Percentiles rank a stretch among this genome's conserved stretches.
These are phyloP conservation scores for Coemansia sp. DNA, from an alignment of 192 early-diverging fungal genomes.

Conservation along the genomic window DNA sequence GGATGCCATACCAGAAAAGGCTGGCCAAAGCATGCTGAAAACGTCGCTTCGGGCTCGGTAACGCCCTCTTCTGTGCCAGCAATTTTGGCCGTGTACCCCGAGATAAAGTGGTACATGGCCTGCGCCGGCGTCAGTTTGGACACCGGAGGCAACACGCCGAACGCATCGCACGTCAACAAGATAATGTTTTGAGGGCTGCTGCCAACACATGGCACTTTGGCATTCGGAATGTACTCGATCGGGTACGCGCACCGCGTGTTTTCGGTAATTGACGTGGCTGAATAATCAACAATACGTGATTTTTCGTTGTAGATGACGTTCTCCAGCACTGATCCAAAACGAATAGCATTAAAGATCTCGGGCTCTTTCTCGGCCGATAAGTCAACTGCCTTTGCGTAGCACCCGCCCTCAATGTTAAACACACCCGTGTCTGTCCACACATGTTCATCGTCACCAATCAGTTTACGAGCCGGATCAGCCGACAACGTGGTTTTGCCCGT, in stretches of 20 bases:
- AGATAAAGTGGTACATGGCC: constrained; percentile 97
- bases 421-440: constrained; percentile 96
- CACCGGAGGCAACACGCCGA: constrained; percentile 92
- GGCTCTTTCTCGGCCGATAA: constrained; percentile 96
- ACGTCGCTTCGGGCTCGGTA: constrained; percentile 87
- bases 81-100: constrained; percentile 97
- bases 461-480: constrained; percentile 85
- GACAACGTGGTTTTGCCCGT: constrained; percentile 98
- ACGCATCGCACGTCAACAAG: constrained; percentile 94
- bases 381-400: constrained; percentile 97
- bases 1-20: constrained; percentile 97
- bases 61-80: constrained; percentile 96
- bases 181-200: constrained; percentile 94
- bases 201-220: constrained; percentile 89
- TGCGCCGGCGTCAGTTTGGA: constrained; percentile 84
- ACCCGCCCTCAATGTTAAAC: constrained; percentile 99
- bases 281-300: constrained; percentile 81
- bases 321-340: constrained; percentile 90
- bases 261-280: constrained; percentile 79
- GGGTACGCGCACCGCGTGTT: constrained; percentile 98
- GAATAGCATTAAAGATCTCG: constrained; percentile 96
- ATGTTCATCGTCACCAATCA: constrained; percentile 99
- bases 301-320: constrained; percentile 84
- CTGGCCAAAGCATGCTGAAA: constrained; percentile 91
- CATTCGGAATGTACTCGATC: constrained; percentile 92